Base-by-base conservation (phyloP, 2,329 filamentous ascomycete genomes). In the Fusarium heterosporum region DNA sequence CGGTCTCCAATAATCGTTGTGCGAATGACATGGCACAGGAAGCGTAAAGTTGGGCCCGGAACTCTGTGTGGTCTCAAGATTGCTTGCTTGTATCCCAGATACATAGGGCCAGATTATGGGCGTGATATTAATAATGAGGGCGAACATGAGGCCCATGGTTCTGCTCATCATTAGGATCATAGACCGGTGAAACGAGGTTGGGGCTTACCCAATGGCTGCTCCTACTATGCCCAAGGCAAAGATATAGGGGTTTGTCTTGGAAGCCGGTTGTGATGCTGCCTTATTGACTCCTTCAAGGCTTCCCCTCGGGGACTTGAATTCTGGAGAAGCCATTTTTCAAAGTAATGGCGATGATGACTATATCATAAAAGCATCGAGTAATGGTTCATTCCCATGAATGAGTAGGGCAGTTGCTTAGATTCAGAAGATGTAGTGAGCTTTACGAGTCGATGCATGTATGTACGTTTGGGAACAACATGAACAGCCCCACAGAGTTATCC, bases 1-100 rank as follows among this genome's bases (percentile, higher is more conserved):
- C 17, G 80, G 80, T 47, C 88, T 84, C 87, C 87, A 90, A 75
- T 92, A 92, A 74, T 92, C 89, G 69, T 92, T 91, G 73, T 92
- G 89, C 2, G 86, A 89, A 74, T 91, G 89, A 64, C 87, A 89
- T 3, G 80, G 78, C 29, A 89, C 82, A 2, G 88, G 86, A 4
- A 79, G 25, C 47, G 41, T 22, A 17, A 53, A 59, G 6, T 58
- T 34, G 40, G 46, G 16, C 8, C 25, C 48, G 11, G 43, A 39
- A 17, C 32, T 13, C 13, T 41, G 42, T 17, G 19, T 48, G 16
- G 25, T 34, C 6, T 26, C 13, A n/a, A 32, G 13, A 28, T 28
- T 42, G 13, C n/a, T 56, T 32, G 30, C 16, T 10, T 25, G 43
- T 17, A 41, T 14, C n/a, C 19, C 17, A 13, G 47, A 30, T 16